Evolutionary conservation across 306 rosid species (phyloP), one percentile per base, ranked within the genome.

Genomic region (Begonia fuchsioides): DNA sequence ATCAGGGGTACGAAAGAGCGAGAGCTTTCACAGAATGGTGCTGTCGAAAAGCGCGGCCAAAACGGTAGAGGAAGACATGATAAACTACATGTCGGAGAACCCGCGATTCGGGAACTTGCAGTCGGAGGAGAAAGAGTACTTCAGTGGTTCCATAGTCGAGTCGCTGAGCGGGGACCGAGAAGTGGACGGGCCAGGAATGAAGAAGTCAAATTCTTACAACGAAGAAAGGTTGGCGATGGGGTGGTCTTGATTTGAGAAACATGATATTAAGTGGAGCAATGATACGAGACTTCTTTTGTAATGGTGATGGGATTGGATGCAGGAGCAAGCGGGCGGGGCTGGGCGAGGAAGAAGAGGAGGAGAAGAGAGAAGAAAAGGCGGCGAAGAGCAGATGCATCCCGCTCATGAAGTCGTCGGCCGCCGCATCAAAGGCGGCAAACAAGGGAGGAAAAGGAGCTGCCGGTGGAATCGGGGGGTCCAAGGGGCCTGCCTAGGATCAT

Each of bases 91-190:
- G 46, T 64, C 85, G 51, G 93, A 78, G 76, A 83, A 87, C 54
- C 96, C 94, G 5, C 75, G 94, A 66, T 70, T 81, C 8, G 92
- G 96, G 66, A 79, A 79, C 38, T 55, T 72, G 54, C 82, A 72
- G 61, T 43, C 63, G 0, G 93, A 80, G 67, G 96, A 87, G 68
- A 83, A 87, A 61, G 96, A 80, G 56, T 87, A 87, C 44, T 87
- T 87, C 39, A 87, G 94, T 15, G 96, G 96, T 5, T 82, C 92
- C 47, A 58, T 87, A 16, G 74, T 87, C 1, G 96, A 87, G 48
- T 63, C 86, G 45, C 77, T 72, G 45, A 62, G 59, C 12, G 81
- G 70, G 5, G 56, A 62, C 20, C 66, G 74, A 20, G 67, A 54
- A 39, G 72, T 26, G 11, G 52, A 51, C 0, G 63, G 39, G 2